These are phyloP conservation scores for Halophytophthora polymorphica DNA, from an alignment of 352 stramenopile genomes.

Conservation along the genomic window DNA sequence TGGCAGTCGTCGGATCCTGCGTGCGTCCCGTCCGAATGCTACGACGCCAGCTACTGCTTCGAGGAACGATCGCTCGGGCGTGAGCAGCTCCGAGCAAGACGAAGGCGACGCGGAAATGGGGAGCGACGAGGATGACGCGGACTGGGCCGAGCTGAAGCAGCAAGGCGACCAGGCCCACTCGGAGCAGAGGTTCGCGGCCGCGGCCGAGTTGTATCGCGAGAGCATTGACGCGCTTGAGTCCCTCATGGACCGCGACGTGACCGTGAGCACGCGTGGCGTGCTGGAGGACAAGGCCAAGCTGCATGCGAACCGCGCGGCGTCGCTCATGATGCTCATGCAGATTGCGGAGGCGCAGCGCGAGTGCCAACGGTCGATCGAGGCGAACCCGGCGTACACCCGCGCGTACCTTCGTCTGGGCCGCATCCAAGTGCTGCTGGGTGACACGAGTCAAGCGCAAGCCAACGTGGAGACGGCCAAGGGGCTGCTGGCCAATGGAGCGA, in stretches of 20 bases:
- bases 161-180: slow-evolving; percentile 51
- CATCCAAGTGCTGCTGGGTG: slow-evolving; percentile 70
- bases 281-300: slow-evolving; percentile 78
- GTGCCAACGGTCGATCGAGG: slow-evolving; percentile 56
- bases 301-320: slow-evolving; percentile 73
- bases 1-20: too few relatives aligned
- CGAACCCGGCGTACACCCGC: slow-evolving; percentile 64
- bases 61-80: neutral
- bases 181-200: slow-evolving; percentile 38
- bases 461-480: slow-evolving; percentile 47
- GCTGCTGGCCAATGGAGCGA: slow-evolving; percentile 22
- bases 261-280: slow-evolving; percentile 33
- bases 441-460: slow-evolving; percentile 48
- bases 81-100: neutral
- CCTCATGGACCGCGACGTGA: slow-evolving; percentile 26
- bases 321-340: slow-evolving; percentile 77
- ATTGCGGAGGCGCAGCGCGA: slow-evolving; percentile 70
- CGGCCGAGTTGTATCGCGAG: slow-evolving; percentile 55
- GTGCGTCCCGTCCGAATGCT: too few relatives aligned
- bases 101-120: slow-evolving; percentile 29
- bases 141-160: slow-evolving; percentile 64
- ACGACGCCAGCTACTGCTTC: too few relatives aligned
- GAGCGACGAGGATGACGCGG: slow-evolving; percentile 33
- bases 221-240: slow-evolving; percentile 52
- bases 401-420: slow-evolving; percentile 66